phyloP scores from a whole-genome alignment of 2,329 filamentous ascomycete genomes.

The Nemania serpens region DNA sequence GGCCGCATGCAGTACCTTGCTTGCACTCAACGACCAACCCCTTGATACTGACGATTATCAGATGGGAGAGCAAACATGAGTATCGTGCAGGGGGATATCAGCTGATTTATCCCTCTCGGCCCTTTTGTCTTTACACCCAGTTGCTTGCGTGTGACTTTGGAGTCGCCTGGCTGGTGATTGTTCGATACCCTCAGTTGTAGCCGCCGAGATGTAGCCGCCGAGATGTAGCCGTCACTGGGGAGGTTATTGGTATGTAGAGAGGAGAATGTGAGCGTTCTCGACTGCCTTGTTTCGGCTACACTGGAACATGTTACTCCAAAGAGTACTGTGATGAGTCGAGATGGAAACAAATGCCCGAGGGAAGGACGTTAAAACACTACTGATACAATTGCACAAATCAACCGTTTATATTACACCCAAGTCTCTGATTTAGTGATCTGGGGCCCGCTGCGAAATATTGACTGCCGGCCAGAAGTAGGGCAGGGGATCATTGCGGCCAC shows the following conservation, averaged over 20 bases:
- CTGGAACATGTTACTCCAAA: slow-evolving; percentile 8
- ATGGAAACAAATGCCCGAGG: not conserved
- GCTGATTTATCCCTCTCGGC: slow-evolving; percentile 8
- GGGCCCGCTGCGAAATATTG: not conserved
- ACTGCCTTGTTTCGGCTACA: slow-evolving; percentile 17
- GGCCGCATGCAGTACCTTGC: slow-evolving; percentile 7
- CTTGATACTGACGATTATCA: slow-evolving; percentile 5
- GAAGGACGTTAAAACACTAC: slow-evolving; percentile 1
- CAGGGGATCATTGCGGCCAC: not conserved
- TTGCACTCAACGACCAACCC: too few species aligned
- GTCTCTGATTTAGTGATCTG: not conserved
- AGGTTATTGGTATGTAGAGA: slow-evolving; percentile 4
- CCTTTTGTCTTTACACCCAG: not conserved
- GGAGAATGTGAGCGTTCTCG: slow-evolving; percentile 1
- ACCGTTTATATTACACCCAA: slow-evolving; percentile 11
- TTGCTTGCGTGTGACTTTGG: slow-evolving; percentile 12
- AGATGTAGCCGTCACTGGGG: slow-evolving; percentile 24
- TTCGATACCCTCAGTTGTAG: slow-evolving; percentile 2
- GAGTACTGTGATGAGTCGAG: not conserved
- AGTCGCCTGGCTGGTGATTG: slow-evolving; percentile 3
- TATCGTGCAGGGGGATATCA: not conserved
- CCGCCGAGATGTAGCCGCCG: slow-evolving; percentile 27
- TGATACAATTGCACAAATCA: not conserved
- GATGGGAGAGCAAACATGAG: not conserved
- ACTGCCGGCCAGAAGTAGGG: not conserved